These are phyloP conservation scores for Penicillium sp. DNA, from an alignment of 2,329 filamentous ascomycete genomes.

Conservation along the genomic window DNA sequence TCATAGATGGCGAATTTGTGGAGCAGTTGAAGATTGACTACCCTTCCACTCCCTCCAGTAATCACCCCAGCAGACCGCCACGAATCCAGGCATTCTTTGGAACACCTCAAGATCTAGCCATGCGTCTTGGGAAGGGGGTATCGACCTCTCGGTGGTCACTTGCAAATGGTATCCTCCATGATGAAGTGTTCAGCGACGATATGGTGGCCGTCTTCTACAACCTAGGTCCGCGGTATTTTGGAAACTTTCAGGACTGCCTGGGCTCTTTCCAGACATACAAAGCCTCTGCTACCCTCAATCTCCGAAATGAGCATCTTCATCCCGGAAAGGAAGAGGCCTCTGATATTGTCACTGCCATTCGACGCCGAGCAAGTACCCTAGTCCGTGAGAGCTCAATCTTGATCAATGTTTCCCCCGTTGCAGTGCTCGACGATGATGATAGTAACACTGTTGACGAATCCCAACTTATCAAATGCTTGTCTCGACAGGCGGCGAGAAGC, in stretches of 20 bases:
- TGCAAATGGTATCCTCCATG: slow-evolving; percentile 82
- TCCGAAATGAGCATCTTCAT: slow-evolving; percentile 86
- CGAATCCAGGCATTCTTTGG: slow-evolving; percentile 89
- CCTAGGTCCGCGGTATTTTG: slow-evolving; percentile 83
- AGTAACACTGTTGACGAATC: slow-evolving; percentile 66
- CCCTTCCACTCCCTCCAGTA: slow-evolving; percentile 65
- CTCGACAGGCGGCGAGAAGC: slow-evolving; percentile 62
- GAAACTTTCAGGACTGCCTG: slow-evolving; percentile 94
- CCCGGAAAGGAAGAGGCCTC: slow-evolving; percentile 85
- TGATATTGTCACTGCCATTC: slow-evolving; percentile 83
- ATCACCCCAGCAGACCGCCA: slow-evolving; percentile 46
- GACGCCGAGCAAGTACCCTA: slow-evolving; percentile 74
- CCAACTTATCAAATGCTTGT: slow-evolving; percentile 69
- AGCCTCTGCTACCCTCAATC: slow-evolving; percentile 81
- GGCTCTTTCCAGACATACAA: slow-evolving; percentile 95
- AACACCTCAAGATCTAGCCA: slow-evolving; percentile 81
- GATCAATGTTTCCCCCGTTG: slow-evolving; percentile 74
- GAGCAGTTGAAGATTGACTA: slow-evolving; percentile 90
- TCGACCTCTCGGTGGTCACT: slow-evolving; percentile 80
- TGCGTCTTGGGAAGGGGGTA: slow-evolving; percentile 65
- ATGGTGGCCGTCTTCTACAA: slow-evolving; percentile 85
- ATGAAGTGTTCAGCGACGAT: slow-evolving; percentile 84
- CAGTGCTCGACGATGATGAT: slow-evolving; percentile 76
- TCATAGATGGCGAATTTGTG: slow-evolving; percentile 86
- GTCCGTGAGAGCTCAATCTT: slow-evolving; percentile 76